A percentile compares a stretch with the other conserved stretches of the same genome.
Evolutionary conservation across 345 rosid genomes (phyloP).

Genomic region (Eucalyptus albens): DNA sequence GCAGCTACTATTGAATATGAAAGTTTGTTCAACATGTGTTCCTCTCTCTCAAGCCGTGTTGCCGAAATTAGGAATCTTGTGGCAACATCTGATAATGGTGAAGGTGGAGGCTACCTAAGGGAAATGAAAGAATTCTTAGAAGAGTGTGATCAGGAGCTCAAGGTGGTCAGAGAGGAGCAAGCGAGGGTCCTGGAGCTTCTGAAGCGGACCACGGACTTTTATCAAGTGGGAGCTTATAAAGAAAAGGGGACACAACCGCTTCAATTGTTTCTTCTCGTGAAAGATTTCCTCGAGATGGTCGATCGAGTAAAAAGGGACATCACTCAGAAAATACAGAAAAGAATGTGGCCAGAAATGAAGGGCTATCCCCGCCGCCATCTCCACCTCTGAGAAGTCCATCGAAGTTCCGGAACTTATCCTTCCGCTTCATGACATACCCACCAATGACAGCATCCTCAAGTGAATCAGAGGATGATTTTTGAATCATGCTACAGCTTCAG

Average conservation of each 20-base stretch:
- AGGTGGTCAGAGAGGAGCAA: slow-evolving; percentile 42
- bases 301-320: slow-evolving; percentile 59
- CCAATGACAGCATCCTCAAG: slow-evolving; percentile 14
- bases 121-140: slow-evolving; percentile 61
- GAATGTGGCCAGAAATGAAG: slow-evolving; percentile 1
- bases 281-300: slow-evolving; percentile 76
- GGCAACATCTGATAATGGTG: slow-evolving; percentile 4
- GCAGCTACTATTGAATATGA: slow-evolving; percentile 43
- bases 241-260: slow-evolving; percentile 22
- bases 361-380: slow-evolving; percentile 6
- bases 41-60: slow-evolving; percentile 26
- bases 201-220: slow-evolving; percentile 59
- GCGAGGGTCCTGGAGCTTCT: slow-evolving; percentile 49
- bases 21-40: slow-evolving; percentile 27
- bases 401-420: slow-evolving; percentile 25
- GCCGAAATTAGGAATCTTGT: slow-evolving; percentile 28
- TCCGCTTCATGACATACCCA: slow-evolving; percentile 26
- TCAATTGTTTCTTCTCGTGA: slow-evolving; percentile 61
- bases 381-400: slow-evolving; percentile 4
- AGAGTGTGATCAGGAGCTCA: slow-evolving; percentile 47
- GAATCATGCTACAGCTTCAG: background rate
- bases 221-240: slow-evolving; percentile 53
- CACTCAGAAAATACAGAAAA: slow-evolving; percentile 33
- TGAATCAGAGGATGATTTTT: slow-evolving; percentile 42
- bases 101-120: slow-evolving; percentile 26